Base-by-base conservation (phyloP, 768 basidiomycete genomes). In the Xerocomellus dryophilus region DNA sequence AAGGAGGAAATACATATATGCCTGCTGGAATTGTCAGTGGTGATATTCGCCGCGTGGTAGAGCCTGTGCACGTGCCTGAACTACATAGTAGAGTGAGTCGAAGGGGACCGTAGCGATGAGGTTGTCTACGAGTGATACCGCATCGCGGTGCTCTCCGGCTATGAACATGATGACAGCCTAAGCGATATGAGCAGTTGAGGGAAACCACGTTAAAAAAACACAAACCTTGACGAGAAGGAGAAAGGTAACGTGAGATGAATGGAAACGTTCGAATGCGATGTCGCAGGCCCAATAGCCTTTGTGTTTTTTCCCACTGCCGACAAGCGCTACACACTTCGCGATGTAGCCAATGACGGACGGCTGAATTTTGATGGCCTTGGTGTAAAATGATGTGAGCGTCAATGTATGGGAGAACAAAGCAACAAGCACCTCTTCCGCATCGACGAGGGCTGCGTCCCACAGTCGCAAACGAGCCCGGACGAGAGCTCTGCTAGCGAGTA, bases 261-360 rank as follows among this genome's bases (percentile, higher is more conserved):
- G 47, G 38, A 40, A 38, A 14, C 17, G 25, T 12, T 38, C 34
- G 8, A 47, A 43, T 5, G 45, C 55, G 12, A 39, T 52, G 20
- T 56, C 50, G n/a, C 55, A 56, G 14, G 27, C 11, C 6, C 42
- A 47, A 48, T 23, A 43, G 27, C 5, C 51, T 10, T 39, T 12
- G 4, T 27, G 10, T 6, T 5, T 44, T 32, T 34, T 6, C 0
- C 46, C 51, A 10, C 34, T 53, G 12, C 35, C 4, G 9, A 48
- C 14, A 17, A 29, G 38, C 10, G 53, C 39, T 9, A 44, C 7
- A 21, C 53, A 44, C 27, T 32, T 54, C 21, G 56, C 50, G 4
- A 57, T 49, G 15, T 44, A 23, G 3, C 51, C 56, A 27, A 57
- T 48, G 18, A 38, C n/a, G 8, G 56, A 57, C 1, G 34, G 43